phyloP scores from a whole-genome alignment of 2,329 filamentous ascomycete species.

The Phyllosticta paracitricarpa region DNA sequence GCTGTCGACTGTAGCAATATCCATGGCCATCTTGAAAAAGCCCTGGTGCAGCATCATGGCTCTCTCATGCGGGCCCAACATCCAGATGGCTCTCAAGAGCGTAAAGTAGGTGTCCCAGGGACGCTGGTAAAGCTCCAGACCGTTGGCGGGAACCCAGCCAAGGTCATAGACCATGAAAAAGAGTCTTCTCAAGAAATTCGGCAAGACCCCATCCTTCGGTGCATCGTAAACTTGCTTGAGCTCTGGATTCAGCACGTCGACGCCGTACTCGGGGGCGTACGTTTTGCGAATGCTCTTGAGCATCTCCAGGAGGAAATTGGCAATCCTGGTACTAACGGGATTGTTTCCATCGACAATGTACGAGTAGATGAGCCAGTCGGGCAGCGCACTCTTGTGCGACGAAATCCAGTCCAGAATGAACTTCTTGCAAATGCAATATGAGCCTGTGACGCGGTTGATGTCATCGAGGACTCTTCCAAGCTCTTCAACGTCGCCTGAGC shows the following conservation, averaged over 20 bases:
- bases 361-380: conserved; percentile 7
- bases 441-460: conserved; percentile 44
- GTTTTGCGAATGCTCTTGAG: not conserved
- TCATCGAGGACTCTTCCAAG: conserved; percentile 47
- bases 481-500: conserved; percentile 58
- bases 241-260: not conserved
- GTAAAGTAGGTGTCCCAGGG: conserved; percentile 8
- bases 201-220: not conserved
- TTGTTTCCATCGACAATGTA: not conserved
- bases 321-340: not conserved
- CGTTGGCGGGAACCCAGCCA: not conserved
- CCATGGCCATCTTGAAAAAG: conserved; percentile 1
- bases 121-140: not conserved
- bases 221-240: conserved; percentile 1
- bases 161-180: not conserved
- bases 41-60: conserved; percentile 3
- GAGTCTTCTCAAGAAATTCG: not conserved
- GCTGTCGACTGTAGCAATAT: not conserved
- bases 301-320: not conserved
- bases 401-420: conserved; percentile 1
- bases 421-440: conserved; percentile 35
- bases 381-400: not conserved
- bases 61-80: not conserved
- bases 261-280: conserved; percentile 1
- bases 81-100: not conserved